phyloP scores from a whole-genome alignment of 108 stramenopile genomes.

The Skeletonema potamos region DNA sequence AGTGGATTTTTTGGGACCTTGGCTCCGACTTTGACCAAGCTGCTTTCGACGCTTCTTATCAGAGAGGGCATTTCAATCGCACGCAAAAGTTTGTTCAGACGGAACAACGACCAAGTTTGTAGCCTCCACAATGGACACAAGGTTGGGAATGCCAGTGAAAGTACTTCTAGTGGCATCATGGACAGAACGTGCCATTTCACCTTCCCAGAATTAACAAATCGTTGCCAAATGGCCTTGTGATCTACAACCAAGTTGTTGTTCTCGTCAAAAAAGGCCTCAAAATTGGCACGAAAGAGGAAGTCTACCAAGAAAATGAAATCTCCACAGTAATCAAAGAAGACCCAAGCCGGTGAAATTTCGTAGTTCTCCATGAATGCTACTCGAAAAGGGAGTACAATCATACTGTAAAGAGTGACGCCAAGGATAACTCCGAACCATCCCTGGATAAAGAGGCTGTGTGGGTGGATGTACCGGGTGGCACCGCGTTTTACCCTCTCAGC shows the following conservation, averaged over 20 bases:
- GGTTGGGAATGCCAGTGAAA: slow-evolving; percentile 15
- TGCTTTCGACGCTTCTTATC: slow-evolving; percentile 25
- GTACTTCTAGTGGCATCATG: slow-evolving; percentile 36
- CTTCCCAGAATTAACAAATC: slow-evolving; percentile 34
- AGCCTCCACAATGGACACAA: slow-evolving; percentile 45
- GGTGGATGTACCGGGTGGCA: slow-evolving; percentile 32
- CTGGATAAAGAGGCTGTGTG: slow-evolving; percentile 45
- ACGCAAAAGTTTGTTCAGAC: slow-evolving; percentile 43
- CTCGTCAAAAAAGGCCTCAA: slow-evolving; percentile 49
- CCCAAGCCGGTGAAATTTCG: slow-evolving; percentile 22
- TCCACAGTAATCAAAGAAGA: slow-evolving; percentile 45
- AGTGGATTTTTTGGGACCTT: slow-evolving; percentile 46
- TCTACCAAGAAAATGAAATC: slow-evolving; percentile 46
- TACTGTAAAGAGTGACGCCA: slow-evolving; percentile 33
- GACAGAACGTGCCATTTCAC: slow-evolving; percentile 41
- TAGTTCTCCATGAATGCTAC: slow-evolving; percentile 48
- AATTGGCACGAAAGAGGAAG: slow-evolving; percentile 21
- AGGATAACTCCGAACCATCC: slow-evolving; percentile 45
- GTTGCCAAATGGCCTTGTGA: slow-evolving; percentile 19
- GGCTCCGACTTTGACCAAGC: slow-evolving; percentile 29
- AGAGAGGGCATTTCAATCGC: slow-evolving; percentile 28
- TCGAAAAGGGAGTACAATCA: slow-evolving; percentile 39
- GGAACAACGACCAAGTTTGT: slow-evolving; percentile 47
- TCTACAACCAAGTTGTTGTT: slow-evolving; percentile 41
- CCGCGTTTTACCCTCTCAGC: slow-evolving; percentile 10